Evolutionary conservation across 176 grass and related monocot species (phyloP).

Genomic region (Dendrocalamus sinicus): DNA sequence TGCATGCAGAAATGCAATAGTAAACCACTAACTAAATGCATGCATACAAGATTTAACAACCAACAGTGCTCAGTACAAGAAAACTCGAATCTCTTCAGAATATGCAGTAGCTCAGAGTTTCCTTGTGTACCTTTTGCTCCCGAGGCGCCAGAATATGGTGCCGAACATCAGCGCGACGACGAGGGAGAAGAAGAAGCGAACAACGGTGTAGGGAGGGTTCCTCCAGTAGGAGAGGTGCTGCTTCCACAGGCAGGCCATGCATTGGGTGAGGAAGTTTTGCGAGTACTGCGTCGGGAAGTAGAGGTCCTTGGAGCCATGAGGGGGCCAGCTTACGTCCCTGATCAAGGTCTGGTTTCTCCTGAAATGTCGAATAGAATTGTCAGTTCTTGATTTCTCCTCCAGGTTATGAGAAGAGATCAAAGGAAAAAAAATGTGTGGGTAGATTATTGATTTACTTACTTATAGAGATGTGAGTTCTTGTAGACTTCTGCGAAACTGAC

Average conservation of each 20-base stretch:
- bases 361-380: slow-evolving; percentile 46
- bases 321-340: slow-evolving; percentile 62
- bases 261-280: slow-evolving; percentile 64
- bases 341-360: slow-evolving; percentile 86
- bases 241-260: slow-evolving; percentile 86
- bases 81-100: neutral
- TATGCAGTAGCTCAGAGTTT: neutral
- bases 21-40: too few relatives aligned
- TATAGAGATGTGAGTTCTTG: slow-evolving; percentile 68
- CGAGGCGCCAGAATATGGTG: slow-evolving; percentile 84
- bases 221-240: slow-evolving; percentile 82
- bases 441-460: slow-evolving; percentile 42
- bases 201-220: slow-evolving; percentile 78
- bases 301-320: slow-evolving; percentile 66
- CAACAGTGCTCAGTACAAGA: neutral
- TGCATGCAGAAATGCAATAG: too few relatives aligned
- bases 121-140: slow-evolving; percentile 55
- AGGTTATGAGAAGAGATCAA: slow-evolving; percentile 19
- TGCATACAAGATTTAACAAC: too few relatives aligned
- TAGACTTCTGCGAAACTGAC: slow-evolving; percentile 71
- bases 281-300: slow-evolving; percentile 72
- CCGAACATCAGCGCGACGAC: slow-evolving; percentile 70
- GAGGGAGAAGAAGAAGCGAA: slow-evolving; percentile 70
- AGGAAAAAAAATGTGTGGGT: neutral
- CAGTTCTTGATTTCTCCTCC: neutral